Evolutionary conservation across 2,329 filamentous ascomycete genomes (phyloP), one percentile per base, ranked within the genome.

Genomic region (Pestalotiopsis sp.): DNA sequence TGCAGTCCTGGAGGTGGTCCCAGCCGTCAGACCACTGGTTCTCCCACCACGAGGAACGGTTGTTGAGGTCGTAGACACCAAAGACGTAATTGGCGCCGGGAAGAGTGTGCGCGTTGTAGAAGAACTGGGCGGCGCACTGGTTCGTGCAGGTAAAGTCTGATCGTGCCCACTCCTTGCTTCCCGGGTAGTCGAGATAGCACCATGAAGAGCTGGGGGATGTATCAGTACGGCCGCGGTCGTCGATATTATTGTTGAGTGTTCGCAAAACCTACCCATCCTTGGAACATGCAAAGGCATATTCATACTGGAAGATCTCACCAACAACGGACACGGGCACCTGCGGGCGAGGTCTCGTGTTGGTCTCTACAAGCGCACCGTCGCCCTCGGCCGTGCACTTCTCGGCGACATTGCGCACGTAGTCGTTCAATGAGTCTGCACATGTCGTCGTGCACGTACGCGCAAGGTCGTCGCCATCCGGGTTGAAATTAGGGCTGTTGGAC

Each of bases 1-100:
- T 52, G 52, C 68, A 71, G 38, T 68, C 57, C 3, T 59, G 66
- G n/a, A 69, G 23, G 13, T 58, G 74, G 25, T 74, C 65, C 74
- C 73, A 78, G 23, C 77, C 77, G 56, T 70, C 68, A 1, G 70
- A 69, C 69, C 72, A 78, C 3, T 70, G 72, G 3, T 67, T 67
- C 60, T 73, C 70, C 76, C 76, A 79, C 65, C 70, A 79, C 41
- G 69, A 65, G 1, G 73, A 73, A 38, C 71, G 69, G 17, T 60
- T 69, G 17, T 49, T 58, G 17, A 79, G 71, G 41, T 71, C 68
- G 58, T 76, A 75, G 57, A 72, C 69, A 25, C n/a, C 36, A 57
- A 78, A 79, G 36, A 20, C 67, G 65, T 78, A 76, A 6, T 68
- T 70, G 2, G 75, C 77, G 49, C 72, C 77, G 13, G 73, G 74